Evolutionary conservation across 192 early-diverging fungal genomes (phyloP).

Genomic region (Coemansia brasiliensis): DNA sequence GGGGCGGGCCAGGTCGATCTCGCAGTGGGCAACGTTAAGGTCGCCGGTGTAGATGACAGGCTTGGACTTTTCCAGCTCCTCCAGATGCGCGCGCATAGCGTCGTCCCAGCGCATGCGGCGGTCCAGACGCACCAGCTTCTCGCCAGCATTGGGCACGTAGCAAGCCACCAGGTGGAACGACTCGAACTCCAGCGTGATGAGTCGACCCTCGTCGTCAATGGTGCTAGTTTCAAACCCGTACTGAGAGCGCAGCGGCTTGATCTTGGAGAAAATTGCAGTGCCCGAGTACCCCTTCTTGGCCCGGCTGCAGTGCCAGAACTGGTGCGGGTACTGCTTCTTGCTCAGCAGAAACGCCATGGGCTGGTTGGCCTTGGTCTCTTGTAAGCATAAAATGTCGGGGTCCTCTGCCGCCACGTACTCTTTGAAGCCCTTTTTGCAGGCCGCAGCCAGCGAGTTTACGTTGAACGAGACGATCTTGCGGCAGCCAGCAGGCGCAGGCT

Average conservation of each 20-base stretch:
- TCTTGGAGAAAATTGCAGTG: constrained; percentile 75
- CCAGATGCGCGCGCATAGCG: constrained; percentile 66
- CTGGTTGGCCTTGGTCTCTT: constrained; percentile 84
- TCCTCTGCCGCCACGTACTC: constrained; percentile 73
- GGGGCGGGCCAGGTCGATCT: constrained; percentile 73
- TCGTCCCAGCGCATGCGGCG: constrained; percentile 65
- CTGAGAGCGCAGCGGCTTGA: constrained; percentile 62
- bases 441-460: constrained; percentile 69
- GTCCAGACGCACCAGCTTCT: constrained; percentile 67
- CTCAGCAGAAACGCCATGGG: constrained; percentile 60
- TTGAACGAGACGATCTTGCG: constrained; percentile 77
- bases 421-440: constrained; percentile 79
- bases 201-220: constrained; percentile 66
- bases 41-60: constrained; percentile 82
- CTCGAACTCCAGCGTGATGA: constrained; percentile 69
- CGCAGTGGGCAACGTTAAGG: constrained; percentile 82
- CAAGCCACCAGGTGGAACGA: constrained; percentile 65
- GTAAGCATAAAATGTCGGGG: constrained; percentile 78
- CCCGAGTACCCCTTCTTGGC: constrained; percentile 83
- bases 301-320: constrained; percentile 64
- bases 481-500: constrained; percentile 51
- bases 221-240: constrained; percentile 61
- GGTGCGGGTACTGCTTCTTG: constrained; percentile 65
- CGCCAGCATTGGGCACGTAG: constrained; percentile 83
- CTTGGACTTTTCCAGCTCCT: constrained; percentile 65